Evolutionary conservation across 176 grass and related monocot species (phyloP).

Genomic region (Raddia distichophylla): DNA sequence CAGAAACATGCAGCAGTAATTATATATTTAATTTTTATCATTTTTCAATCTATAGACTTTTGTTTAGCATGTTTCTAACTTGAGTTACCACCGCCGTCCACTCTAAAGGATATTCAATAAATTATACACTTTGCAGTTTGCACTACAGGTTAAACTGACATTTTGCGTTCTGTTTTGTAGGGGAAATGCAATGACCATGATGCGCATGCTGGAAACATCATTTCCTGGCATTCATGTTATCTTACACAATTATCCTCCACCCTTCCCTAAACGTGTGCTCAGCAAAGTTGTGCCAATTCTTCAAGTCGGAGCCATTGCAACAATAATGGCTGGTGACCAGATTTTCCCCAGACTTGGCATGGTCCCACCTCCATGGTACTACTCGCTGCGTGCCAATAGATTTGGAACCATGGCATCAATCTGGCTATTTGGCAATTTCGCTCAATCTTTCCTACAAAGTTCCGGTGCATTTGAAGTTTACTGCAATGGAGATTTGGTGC

Average conservation of each 20-base stretch:
- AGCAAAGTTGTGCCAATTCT: conserved; percentile 84
- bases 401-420: conserved; percentile 91
- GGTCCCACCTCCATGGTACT: conserved; percentile 71
- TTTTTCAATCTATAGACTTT: background rate
- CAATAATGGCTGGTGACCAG: conserved; percentile 84
- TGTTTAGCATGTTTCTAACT: conserved; percentile 6
- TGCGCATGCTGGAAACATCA: conserved; percentile 86
- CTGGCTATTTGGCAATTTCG: conserved; percentile 86
- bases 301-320: conserved; percentile 78
- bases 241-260: conserved; percentile 83
- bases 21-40: background rate
- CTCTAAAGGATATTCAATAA: background rate
- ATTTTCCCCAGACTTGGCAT: conserved; percentile 94
- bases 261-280: conserved; percentile 79
- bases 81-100: background rate
- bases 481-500: conserved; percentile 94
- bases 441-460: conserved; percentile 85
- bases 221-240: conserved; percentile 89
- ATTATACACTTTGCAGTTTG: conserved; percentile 16
- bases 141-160: conserved; percentile 7
- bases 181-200: conserved; percentile 89
- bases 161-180: conserved; percentile 46
- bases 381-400: conserved; percentile 68
- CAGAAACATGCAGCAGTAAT: background rate
- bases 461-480: conserved; percentile 98